Evolutionary conservation across 495 filamentous ascomycete genomes (phyloP), one percentile per base, ranked within the genome.

Genomic region (Pyrenopolyporus hunteri): DNA sequence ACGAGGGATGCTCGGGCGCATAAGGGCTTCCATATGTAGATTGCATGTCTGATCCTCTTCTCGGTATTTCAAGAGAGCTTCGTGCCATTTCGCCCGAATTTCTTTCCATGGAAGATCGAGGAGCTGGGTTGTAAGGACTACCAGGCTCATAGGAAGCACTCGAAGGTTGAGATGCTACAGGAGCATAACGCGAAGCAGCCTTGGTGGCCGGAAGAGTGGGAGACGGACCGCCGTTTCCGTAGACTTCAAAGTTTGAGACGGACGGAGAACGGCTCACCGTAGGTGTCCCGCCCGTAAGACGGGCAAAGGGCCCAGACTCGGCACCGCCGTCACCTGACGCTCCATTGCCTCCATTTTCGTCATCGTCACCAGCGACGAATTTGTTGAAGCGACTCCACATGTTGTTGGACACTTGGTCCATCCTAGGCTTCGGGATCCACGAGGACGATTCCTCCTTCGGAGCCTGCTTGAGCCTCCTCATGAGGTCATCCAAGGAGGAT

Each of bases 361-460:
- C 85, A 20, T 98, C 93, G 47, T 97, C 93, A 4, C 95, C 95
- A 49, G 89, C 88, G 45, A 99, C 90, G 65, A 98, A 98, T 56
- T 89, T 96, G 69, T 89, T 97, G 76, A 99, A 96, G 25, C 86
- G 90, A 46, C 86, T 89, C 86, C 89, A 93, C 71, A 97, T 84
- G 11, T 87, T 88, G 39, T 85, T 89, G 11, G 91, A 95, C 0
- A 98, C 90, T 69, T 92, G 96, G 70, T 94, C 92, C 82, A 97
- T 93, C 73, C 86, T 97, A 9, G 95, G 90, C 71, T 91, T 94
- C 1, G 91, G 89, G 33, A 98, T 92, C 91, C 92, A 97, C 1
- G 80, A 83, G 47, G 73, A 75, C 6, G 76, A 76, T 39, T 80
- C 80, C 59, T 94, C 91, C 58, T 86, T 89, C 17, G 91, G 89